Conservation (phyloP, 371 early-diverging fungal species). For the Rhizomucor pusillus region DNA sequence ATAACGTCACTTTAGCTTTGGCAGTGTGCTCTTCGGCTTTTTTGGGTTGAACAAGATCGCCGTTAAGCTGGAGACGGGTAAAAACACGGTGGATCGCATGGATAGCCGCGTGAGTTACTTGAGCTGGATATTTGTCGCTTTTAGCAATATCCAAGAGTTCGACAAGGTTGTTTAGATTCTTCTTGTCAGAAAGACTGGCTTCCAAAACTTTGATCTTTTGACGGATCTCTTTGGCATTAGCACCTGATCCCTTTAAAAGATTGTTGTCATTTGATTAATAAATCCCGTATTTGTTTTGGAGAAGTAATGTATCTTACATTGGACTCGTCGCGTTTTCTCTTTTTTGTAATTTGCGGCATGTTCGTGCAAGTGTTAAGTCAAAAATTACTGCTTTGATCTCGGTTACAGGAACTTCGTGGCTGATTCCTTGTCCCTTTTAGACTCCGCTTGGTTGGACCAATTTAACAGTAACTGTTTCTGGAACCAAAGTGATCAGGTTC, state of each 20-base stretch:
- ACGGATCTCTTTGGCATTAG: slow-evolving; percentile 20
- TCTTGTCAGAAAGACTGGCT: slow-evolving; percentile 50
- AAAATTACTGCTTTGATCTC: too few relatives aligned
- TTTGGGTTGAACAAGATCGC: slow-evolving; percentile 53
- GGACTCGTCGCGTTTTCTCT: slow-evolving; percentile 13
- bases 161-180: slow-evolving; percentile 61
- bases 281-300: too few relatives aligned
- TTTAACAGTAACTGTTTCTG: too few relatives aligned
- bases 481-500: too few relatives aligned
- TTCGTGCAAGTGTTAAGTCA: neutral
- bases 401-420: too few relatives aligned
- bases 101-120: slow-evolving; percentile 57
- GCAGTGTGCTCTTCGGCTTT: slow-evolving; percentile 27
- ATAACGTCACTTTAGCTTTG: slow-evolving; percentile 61
- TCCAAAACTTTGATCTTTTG: slow-evolving; percentile 51
- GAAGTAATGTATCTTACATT: too few relatives aligned
- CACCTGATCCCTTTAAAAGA: neutral
- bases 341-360: slow-evolving; percentile 28
- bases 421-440: too few relatives aligned
- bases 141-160: slow-evolving; percentile 51
- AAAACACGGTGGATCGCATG: slow-evolving; percentile 74
- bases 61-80: slow-evolving; percentile 58
- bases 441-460: too few relatives aligned
- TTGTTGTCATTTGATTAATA: too few relatives aligned
- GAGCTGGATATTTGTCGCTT: slow-evolving; percentile 17